phyloP scores from a whole-genome alignment of 306 rosid species.

The Pterocarpus macrocarpus region DNA sequence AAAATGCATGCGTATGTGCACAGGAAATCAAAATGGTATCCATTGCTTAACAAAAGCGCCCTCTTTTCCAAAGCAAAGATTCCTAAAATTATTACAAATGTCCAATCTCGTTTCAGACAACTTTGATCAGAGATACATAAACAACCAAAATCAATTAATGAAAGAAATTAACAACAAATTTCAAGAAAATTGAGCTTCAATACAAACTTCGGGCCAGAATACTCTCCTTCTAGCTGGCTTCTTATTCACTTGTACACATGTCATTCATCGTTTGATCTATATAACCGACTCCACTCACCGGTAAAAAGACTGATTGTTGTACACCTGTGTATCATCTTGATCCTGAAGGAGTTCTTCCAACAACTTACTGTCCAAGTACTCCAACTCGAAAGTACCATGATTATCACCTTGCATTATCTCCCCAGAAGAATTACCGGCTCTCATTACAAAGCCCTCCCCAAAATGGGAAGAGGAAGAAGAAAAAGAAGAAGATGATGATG shows the following conservation, averaged over 20 bases:
- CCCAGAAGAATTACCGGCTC: not conserved
- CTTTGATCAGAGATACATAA: not conserved
- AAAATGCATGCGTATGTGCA: not conserved
- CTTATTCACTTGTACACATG: not conserved
- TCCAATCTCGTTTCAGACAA: not conserved
- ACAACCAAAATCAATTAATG: not conserved
- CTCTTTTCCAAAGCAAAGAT: not conserved
- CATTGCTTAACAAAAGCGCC: not conserved
- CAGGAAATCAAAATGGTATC: not conserved
- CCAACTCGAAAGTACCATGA: constrained; percentile 61
- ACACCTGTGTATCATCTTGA: not conserved
- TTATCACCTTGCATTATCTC: constrained; percentile 26
- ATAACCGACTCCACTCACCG: not conserved
- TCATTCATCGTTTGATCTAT: not conserved
- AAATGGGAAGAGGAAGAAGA: constrained; percentile 43
- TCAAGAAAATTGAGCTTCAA: not conserved
- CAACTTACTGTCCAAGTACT: constrained; percentile 69
- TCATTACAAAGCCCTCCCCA: not conserved
- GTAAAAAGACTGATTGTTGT: not conserved
- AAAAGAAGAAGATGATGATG: not conserved
- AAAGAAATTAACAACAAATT: not conserved
- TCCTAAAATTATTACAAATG: not conserved
- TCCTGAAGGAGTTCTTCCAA: constrained; percentile 79
- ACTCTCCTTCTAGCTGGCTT: not conserved
- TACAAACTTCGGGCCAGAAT: too few relatives aligned